A percentile compares a stretch with the other conserved stretches of the same genome.
Conservation (phyloP, 192 early-diverging fungal genomes). For the Entophlyctis luteolus region DNA sequence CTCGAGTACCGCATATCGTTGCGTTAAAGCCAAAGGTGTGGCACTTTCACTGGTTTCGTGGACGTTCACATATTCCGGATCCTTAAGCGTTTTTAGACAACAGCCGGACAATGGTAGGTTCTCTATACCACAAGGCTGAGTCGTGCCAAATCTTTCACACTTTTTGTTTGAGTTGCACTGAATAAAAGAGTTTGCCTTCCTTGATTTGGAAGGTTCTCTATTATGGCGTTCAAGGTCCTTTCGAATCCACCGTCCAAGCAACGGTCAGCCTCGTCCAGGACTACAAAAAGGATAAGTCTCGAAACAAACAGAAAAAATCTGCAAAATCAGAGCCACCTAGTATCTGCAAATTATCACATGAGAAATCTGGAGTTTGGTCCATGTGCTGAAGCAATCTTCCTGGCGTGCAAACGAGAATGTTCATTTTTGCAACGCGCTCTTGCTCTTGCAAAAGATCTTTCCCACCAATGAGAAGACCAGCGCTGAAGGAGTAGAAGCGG, state of each 20-base stretch:
- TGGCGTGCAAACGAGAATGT: constrained; percentile 95
- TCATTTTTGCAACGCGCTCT: constrained; percentile 48
- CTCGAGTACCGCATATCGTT: constrained; percentile 81
- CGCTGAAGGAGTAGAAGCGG: constrained; percentile 74
- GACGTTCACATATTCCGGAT: constrained; percentile 93
- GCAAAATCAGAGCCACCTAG: constrained; percentile 44
- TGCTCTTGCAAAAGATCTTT: constrained; percentile 73
- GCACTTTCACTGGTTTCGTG: constrained; percentile 75
- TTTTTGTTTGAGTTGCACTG: constrained; percentile 96
- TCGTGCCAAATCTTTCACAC: constrained; percentile 88
- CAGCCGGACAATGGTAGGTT: too few species aligned
- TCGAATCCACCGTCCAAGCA: constrained; percentile 96
- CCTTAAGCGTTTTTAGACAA: constrained; percentile 21
- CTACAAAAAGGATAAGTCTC: constrained; percentile 85
- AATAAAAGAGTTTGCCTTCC: constrained; percentile 88
- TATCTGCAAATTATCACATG: constrained; percentile 74
- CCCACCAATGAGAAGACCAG: constrained; percentile 88
- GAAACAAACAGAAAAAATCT: constrained; percentile 76
- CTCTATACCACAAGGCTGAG: constrained; percentile 71
- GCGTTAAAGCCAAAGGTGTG: constrained; percentile 78
- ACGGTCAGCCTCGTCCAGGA: constrained; percentile 97
- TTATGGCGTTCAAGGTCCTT: constrained; percentile 81
- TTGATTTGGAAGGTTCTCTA: constrained; percentile 75
- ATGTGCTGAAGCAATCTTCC: constrained; percentile 92
- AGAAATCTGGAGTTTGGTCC: constrained; percentile 87